A percentile compares a stretch with the other conserved stretches of the same genome.
phyloP scores from a whole-genome alignment of 108 stramenopile genomes.

The Cylindrotheca closterium region DNA sequence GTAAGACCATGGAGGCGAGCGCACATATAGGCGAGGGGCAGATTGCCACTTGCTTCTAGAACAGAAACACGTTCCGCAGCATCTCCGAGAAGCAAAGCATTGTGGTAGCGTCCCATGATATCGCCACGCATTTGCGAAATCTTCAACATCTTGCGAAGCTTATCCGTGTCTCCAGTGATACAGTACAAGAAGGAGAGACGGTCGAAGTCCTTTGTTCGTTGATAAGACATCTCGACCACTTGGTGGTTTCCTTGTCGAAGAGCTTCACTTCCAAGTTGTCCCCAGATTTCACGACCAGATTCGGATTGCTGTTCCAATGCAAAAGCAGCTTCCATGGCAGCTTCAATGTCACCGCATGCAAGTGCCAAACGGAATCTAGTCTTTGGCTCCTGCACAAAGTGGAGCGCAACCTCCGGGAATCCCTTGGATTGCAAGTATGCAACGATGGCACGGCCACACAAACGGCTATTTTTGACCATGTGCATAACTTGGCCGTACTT shows the following conservation, averaged over 20 bases:
- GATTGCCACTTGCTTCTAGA: slow-evolving; percentile 92
- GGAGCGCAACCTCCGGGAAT: slow-evolving; percentile 98
- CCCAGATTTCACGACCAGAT: slow-evolving; percentile 87
- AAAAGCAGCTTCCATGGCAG: slow-evolving; percentile 96
- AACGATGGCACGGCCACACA: slow-evolving; percentile 97
- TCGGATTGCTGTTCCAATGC: slow-evolving; percentile 75
- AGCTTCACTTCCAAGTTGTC: slow-evolving; percentile 92
- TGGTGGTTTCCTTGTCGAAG: slow-evolving; percentile 96
- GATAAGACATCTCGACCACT: slow-evolving; percentile 98
- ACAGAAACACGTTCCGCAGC: slow-evolving; percentile 91
- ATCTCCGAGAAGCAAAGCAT: slow-evolving; percentile 95
- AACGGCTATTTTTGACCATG: slow-evolving; percentile 91
- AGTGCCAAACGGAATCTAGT: slow-evolving; percentile 96
- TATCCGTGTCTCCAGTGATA: slow-evolving; percentile 92
- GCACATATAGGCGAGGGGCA: slow-evolving; percentile 92
- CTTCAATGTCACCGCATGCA: slow-evolving; percentile 98
- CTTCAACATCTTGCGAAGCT: slow-evolving; percentile 97
- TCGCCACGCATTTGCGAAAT: slow-evolving; percentile 95
- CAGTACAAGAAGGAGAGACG: slow-evolving; percentile 97
- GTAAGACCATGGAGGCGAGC: slow-evolving; percentile 89
- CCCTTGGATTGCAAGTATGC: slow-evolving; percentile 97
- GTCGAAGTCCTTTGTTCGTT: slow-evolving; percentile 97
- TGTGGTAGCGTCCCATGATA: slow-evolving; percentile 97
- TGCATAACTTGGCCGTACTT: slow-evolving; percentile 97
- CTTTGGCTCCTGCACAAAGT: slow-evolving; percentile 95